These are phyloP conservation scores for Trifolium subterraneum DNA, from an alignment of 306 rosid species.

Conservation along the genomic window DNA sequence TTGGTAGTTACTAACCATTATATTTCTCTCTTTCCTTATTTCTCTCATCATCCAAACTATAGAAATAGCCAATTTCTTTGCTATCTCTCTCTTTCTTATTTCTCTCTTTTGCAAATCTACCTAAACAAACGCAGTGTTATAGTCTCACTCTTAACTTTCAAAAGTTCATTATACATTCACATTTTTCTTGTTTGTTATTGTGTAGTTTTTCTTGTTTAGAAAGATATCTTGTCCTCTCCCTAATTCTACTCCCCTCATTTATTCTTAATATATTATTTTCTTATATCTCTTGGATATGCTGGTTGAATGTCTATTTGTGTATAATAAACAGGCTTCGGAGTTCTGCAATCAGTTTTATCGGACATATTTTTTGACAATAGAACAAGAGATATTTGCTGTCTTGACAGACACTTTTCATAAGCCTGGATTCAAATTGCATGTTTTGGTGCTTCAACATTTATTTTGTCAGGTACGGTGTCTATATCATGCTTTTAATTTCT, in stretches of 20 bases:
- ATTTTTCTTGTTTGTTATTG: not conserved
- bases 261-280: not conserved
- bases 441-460: constrained; percentile 90
- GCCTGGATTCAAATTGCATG: constrained; percentile 98
- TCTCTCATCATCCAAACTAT: no score
- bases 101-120: no score
- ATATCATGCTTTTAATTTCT: not conserved
- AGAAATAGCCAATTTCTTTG: no score
- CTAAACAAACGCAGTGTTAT: no score
- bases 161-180: not conserved
- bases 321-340: constrained; percentile 68
- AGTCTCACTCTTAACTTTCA: not conserved
- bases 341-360: constrained; percentile 87
- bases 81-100: no score
- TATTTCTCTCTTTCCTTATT: no score
- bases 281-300: not conserved
- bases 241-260: constrained; percentile 2
- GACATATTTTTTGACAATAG: constrained; percentile 79
- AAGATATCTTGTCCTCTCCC: not conserved
- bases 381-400: constrained; percentile 95
- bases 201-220: constrained; percentile 6
- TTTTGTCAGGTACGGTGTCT: constrained; percentile 75
- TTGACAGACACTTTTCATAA: constrained; percentile 96
- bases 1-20: no score
- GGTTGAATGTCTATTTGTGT: constrained; percentile 27